A percentile compares a stretch with the other conserved stretches of the same genome.
phyloP scores from a whole-genome alignment of 768 basidiomycete genomes.

The Auriscalpium vulgare region DNA sequence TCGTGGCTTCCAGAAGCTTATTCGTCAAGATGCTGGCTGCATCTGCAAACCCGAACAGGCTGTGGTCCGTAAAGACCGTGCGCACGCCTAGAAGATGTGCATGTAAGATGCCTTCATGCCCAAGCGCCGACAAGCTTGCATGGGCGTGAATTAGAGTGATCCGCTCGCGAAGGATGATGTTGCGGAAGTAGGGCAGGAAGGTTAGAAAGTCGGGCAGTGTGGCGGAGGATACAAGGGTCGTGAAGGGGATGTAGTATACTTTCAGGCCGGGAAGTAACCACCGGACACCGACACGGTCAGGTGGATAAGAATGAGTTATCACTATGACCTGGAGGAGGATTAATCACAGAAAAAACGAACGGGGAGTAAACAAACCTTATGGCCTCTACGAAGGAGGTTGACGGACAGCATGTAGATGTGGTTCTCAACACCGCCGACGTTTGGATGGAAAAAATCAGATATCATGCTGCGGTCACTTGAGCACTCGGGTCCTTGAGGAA shows the following conservation, averaged over 20 bases:
- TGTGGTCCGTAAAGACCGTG: conserved; percentile 96
- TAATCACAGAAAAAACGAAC: background rate
- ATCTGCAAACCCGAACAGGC: conserved; percentile 93
- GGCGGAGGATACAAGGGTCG: conserved; percentile 83
- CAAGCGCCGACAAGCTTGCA: conserved; percentile 82
- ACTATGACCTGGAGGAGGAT: conserved; percentile 64
- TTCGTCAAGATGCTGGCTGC: conserved; percentile 97
- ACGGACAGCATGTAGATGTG: conserved; percentile 92
- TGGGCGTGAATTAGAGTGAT: conserved; percentile 89
- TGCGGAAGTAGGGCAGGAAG: conserved; percentile 85
- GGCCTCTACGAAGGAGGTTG: conserved; percentile 72
- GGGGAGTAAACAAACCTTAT: conserved; percentile 49
- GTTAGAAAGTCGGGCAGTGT: conserved; percentile 93
- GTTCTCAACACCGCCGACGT: conserved; percentile 92
- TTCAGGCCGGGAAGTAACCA: conserved; percentile 85
- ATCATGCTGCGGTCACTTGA: conserved; percentile 59
- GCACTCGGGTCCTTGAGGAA: background rate
- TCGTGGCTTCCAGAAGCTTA: conserved; percentile 80
- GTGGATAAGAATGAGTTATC: conserved; percentile 86
- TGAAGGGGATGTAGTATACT: conserved; percentile 90
- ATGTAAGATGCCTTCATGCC: conserved; percentile 88
- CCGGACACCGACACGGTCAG: conserved; percentile 80
- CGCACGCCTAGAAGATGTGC: conserved; percentile 80
- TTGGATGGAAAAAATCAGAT: conserved; percentile 93
- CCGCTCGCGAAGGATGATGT: conserved; percentile 79